phyloP scores from a whole-genome alignment of 352 stramenopile genomes.

The Globisporangium spiculum region DNA sequence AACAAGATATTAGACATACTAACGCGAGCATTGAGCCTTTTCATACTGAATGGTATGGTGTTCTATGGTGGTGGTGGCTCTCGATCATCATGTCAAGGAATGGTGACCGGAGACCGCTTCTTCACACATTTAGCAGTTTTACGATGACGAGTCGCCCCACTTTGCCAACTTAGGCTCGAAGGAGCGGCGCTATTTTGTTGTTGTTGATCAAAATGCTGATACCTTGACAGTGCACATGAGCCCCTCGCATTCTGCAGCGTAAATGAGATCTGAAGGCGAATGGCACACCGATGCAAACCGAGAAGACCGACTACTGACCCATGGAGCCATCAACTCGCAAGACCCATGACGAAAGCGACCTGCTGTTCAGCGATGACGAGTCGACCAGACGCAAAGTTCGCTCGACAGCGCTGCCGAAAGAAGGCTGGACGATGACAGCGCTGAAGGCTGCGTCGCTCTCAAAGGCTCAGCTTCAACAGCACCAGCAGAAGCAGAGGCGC shows the following conservation, averaged over 20 bases:
- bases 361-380: constrained; percentile 10
- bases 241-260: not conserved
- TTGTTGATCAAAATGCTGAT: not conserved
- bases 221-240: not conserved
- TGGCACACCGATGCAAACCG: too few relatives aligned
- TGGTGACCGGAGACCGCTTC: not conserved
- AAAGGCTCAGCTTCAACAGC: not conserved
- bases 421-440: not conserved
- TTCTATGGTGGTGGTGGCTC: not conserved
- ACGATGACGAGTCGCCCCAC: not conserved
- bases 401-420: not conserved
- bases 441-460: constrained; percentile 5
- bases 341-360: constrained; percentile 11
- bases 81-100: not conserved
- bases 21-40: not conserved
- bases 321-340: constrained; percentile 6
- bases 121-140: constrained; percentile 4
- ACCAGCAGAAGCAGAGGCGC: not conserved
- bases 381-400: not conserved
- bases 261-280: not conserved
- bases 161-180: not conserved
- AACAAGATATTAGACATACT: not conserved
- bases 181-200: not conserved
- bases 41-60: not conserved
- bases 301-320: not conserved